A percentile compares a stretch with the other conserved stretches of the same genome.
These are phyloP conservation scores for Solanum bukasovii DNA, from an alignment of 257 asterid genomes.

Conservation along the genomic window DNA sequence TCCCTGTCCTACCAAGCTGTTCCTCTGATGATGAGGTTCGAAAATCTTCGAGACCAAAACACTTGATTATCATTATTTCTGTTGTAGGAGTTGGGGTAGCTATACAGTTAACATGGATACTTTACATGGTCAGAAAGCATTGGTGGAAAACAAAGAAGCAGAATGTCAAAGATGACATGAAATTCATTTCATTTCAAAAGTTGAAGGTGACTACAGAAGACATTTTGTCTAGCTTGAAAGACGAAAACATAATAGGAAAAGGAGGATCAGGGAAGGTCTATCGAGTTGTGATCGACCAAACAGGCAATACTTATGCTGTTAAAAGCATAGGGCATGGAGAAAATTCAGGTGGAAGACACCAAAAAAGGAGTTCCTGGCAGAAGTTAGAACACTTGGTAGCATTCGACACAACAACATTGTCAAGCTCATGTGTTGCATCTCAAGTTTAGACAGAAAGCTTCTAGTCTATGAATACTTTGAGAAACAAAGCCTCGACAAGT, in stretches of 20 bases:
- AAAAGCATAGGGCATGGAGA: constrained; percentile 25
- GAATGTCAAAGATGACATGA: constrained; percentile 44
- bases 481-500: constrained; percentile 45
- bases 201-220: constrained; percentile 25
- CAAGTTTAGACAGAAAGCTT: constrained; percentile 31
- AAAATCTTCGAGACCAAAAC: not conserved
- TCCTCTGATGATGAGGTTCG: not conserved
- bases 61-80: not conserved
- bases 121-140: constrained; percentile 31
- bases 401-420: constrained; percentile 52
- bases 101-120: constrained; percentile 7
- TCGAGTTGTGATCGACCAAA: constrained; percentile 15
- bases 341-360: constrained; percentile 16
- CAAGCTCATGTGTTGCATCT: constrained; percentile 46
- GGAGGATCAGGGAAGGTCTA: constrained; percentile 64
- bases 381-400: constrained; percentile 44
- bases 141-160: constrained; percentile 30
- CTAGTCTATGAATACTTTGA: constrained; percentile 50
- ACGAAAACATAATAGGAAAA: constrained; percentile 34
- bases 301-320: constrained; percentile 31
- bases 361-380: constrained; percentile 50
- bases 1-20: not conserved
- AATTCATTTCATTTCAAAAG: constrained; percentile 60
- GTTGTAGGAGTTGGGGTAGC: not conserved
- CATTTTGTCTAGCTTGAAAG: constrained; percentile 33